Evolutionary conservation across 1,284 basidiomycete species (phyloP).

Genomic region (Trichosporon coremiiforme): DNA sequence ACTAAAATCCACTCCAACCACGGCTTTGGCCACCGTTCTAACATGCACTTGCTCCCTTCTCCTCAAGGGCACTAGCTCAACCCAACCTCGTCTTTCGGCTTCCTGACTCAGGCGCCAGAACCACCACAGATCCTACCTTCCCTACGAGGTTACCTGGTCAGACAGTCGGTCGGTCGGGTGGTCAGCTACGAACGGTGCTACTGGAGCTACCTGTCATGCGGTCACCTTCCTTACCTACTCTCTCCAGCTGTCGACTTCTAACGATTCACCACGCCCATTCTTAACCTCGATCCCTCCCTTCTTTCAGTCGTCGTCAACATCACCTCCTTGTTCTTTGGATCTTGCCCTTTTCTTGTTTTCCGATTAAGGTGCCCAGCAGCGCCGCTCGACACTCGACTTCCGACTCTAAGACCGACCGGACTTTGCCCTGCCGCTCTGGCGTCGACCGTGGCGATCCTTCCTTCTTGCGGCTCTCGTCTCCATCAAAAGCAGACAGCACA

Average conservation of each 20-base stretch:
- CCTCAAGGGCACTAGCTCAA: slow-evolving; percentile 1
- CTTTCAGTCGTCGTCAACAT: not conserved
- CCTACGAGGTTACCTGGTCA: not conserved
- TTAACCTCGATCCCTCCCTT: not conserved
- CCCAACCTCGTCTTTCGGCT: not conserved
- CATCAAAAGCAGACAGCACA: not conserved
- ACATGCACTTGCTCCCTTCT: slow-evolving; percentile 6
- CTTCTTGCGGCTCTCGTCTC: not conserved
- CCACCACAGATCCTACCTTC: not conserved
- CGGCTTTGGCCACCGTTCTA: slow-evolving; percentile 3
- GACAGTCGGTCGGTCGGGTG: not conserved
- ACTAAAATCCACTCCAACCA: not conserved
- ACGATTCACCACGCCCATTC: slow-evolving; percentile 1
- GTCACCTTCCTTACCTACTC: not conserved
- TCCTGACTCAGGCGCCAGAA: not conserved
- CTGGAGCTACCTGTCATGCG: not conserved
- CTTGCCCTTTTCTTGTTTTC: slow-evolving; percentile 4
- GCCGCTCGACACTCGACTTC: not conserved
- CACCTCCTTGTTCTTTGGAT: slow-evolving; percentile 7
- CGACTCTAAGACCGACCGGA: not conserved
- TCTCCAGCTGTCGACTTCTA: not conserved
- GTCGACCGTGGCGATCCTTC: not conserved
- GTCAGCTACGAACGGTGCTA: not conserved
- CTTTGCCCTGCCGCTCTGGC: not conserved
- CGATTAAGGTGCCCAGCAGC: not conserved